Evolutionary conservation across 2,329 filamentous ascomycete genomes (phyloP).

Genomic region (Camptophora hylomeconis): DNA sequence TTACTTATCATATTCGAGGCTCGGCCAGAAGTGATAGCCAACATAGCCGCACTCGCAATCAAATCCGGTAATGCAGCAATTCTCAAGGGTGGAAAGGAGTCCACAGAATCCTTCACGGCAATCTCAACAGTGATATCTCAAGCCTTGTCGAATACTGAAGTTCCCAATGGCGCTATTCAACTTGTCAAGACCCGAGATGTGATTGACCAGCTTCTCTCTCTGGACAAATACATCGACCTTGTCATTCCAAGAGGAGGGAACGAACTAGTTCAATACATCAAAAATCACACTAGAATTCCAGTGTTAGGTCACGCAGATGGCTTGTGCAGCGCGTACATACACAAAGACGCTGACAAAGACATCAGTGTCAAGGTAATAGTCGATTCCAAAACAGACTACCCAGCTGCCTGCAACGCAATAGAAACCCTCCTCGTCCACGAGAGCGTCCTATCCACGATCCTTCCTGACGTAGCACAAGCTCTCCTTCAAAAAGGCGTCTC

Average conservation of each 20-base stretch:
- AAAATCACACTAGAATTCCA: constrained; percentile 81
- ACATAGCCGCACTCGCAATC: constrained; percentile 88
- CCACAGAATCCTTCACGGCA: constrained; percentile 82
- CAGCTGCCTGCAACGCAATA: constrained; percentile 87
- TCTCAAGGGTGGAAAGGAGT: constrained; percentile 93
- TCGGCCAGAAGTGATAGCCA: constrained; percentile 93
- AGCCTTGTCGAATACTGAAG: constrained; percentile 57
- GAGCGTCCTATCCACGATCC: constrained; percentile 49
- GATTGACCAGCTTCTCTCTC: constrained; percentile 72
- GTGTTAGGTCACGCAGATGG: constrained; percentile 95
- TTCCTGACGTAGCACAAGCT: constrained; percentile 60
- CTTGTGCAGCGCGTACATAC: constrained; percentile 75
- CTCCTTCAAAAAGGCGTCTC: constrained; percentile 66
- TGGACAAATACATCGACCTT: constrained; percentile 81
- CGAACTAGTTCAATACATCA: constrained; percentile 80
- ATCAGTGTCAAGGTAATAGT: constrained; percentile 66
- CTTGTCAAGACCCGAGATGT: constrained; percentile 87
- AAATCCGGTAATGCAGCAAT: constrained; percentile 97
- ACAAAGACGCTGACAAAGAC: constrained; percentile 58
- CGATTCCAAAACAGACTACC: constrained; percentile 89
- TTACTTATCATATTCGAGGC: constrained; percentile 97
- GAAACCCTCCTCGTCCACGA: constrained; percentile 83
- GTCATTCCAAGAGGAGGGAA: constrained; percentile 88
- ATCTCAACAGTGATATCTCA: constrained; percentile 75
- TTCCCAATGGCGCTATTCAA: constrained; percentile 80